Percentiles rank a stretch among this genome's conserved stretches.
Conservation (phyloP, 2,329 filamentous ascomycete genomes). For the Cercospora brassicicola region DNA sequence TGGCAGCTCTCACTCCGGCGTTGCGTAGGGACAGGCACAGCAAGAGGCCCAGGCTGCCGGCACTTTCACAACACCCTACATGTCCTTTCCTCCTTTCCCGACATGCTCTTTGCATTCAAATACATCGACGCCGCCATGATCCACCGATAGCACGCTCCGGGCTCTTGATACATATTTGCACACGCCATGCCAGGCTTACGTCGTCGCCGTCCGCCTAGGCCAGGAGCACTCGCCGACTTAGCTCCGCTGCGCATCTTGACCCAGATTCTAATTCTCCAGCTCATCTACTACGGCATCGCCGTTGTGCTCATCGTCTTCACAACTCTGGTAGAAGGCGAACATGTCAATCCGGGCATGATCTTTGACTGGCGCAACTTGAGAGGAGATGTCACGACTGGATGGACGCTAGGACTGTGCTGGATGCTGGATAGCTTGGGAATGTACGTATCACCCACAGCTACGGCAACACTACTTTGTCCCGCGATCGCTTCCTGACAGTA, state of each 20-base stretch:
- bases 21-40: background rate
- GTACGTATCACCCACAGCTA: conserved; percentile 47
- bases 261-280: conserved; percentile 65
- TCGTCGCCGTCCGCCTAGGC: conserved; percentile 62
- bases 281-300: conserved; percentile 64
- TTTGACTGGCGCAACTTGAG: conserved; percentile 64
- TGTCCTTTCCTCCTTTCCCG: conserved; percentile 4
- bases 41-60: background rate
- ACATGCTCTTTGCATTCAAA: background rate
- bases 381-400: conserved; percentile 68
- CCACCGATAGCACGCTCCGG: background rate
- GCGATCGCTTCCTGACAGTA: conserved; percentile 2
- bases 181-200: conserved; percentile 34
- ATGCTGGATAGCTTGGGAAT: conserved; percentile 64
- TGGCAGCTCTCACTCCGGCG: background rate
- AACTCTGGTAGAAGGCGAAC: conserved; percentile 63
- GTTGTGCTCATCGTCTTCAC: conserved; percentile 66
- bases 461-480: background rate
- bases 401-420: conserved; percentile 69
- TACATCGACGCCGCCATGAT: background rate
- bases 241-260: conserved; percentile 66
- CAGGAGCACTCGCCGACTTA: conserved; percentile 66
- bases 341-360: conserved; percentile 59
- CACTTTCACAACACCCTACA: conserved; percentile 1
- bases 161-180: background rate